phyloP scores from a whole-genome alignment of 176 grass and related monocot genomes.

The Avena eriantha region DNA sequence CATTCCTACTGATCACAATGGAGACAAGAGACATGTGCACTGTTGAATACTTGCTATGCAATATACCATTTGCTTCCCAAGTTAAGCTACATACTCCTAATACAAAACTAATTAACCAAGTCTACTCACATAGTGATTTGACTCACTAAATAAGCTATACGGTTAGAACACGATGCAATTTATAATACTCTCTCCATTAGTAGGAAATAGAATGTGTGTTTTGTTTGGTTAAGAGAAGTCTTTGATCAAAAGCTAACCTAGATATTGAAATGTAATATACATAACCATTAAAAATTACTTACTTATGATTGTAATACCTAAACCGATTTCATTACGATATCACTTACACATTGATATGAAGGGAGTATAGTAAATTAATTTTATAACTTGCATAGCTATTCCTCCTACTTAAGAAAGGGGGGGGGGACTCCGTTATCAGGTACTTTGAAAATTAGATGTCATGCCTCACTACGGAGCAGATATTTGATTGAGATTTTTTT shows the following conservation, averaged over 20 bases:
- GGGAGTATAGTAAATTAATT: too few relatives aligned
- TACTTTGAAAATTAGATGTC: background rate
- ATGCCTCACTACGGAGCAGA: background rate
- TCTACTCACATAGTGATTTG: conserved; percentile 17
- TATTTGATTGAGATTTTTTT: too few relatives aligned
- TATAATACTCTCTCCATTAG: background rate
- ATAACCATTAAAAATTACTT: background rate
- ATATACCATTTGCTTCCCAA: conserved; percentile 43
- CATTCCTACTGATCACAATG: conserved; percentile 40
- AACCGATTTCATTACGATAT: too few relatives aligned
- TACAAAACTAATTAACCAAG: background rate
- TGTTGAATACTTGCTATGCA: conserved; percentile 50
- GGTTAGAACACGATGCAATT: background rate
- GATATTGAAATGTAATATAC: background rate
- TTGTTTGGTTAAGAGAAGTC: background rate
- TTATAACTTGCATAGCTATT: too few relatives aligned
- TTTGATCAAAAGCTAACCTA: background rate
- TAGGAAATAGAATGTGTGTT: background rate
- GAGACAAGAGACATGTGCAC: conserved; percentile 51
- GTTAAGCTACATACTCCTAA: conserved; percentile 28
- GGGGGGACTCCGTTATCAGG: too few relatives aligned
- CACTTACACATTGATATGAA: too few relatives aligned
- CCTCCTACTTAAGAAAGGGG: too few relatives aligned
- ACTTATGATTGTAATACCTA: too few relatives aligned
- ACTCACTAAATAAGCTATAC: background rate